phyloP scores from a whole-genome alignment of 345 rosid genomes.

The Populus tremula region DNA sequence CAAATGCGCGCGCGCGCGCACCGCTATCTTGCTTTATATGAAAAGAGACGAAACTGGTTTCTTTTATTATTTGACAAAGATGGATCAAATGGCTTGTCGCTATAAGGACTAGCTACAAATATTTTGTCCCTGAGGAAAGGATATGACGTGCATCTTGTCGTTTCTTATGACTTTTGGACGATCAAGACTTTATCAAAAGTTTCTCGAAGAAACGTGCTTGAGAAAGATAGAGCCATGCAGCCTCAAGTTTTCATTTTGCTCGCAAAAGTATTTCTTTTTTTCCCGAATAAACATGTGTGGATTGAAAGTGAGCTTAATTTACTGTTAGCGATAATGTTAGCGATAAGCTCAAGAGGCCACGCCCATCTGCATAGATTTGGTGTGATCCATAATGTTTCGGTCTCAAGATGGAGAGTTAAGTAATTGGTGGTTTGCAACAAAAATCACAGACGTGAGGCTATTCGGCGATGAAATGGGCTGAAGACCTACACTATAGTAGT shows the following conservation, averaged over 20 bases:
- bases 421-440: neutral
- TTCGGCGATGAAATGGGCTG: neutral
- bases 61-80: neutral
- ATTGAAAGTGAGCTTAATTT: conserved; percentile 8
- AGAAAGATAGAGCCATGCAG: neutral
- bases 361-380: neutral
- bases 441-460: neutral
- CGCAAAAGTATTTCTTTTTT: neutral
- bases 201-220: conserved; percentile 1
- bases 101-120: neutral
- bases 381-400: neutral
- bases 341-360: neutral
- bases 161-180: conserved; percentile 1
- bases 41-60: neutral
- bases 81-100: neutral
- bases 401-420: neutral
- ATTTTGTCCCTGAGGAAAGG: neutral
- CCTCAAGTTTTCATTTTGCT: neutral
- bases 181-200: conserved; percentile 12
- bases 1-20: neutral
- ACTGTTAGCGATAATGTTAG: neutral
- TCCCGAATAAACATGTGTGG: neutral
- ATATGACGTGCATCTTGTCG: neutral
- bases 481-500: neutral
- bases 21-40: neutral